Conservation (phyloP, 345 rosid species). For the Punica granatum region DNA sequence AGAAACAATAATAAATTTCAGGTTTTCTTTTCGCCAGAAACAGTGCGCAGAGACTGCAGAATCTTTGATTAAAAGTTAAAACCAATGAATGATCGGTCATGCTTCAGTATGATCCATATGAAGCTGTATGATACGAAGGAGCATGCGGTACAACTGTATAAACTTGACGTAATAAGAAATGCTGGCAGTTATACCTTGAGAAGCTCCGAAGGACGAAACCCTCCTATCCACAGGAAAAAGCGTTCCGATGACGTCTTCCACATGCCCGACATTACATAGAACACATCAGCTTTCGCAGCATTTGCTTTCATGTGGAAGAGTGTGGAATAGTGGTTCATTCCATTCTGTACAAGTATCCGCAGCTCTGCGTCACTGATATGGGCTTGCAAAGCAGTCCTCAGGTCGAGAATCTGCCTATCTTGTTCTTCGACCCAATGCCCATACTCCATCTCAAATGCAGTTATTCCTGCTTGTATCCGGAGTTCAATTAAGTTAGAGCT, state of each 20-base stretch:
- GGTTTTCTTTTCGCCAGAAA: background rate
- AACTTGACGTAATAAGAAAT: background rate
- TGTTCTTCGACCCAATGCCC: constrained; percentile 43
- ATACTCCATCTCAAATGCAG: constrained; percentile 37
- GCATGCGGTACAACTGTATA: too few relatives aligned
- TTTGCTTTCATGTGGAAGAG: constrained; percentile 23
- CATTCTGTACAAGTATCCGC: constrained; percentile 28
- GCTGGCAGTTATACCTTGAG: constrained; percentile 25
- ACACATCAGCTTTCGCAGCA: constrained; percentile 34
- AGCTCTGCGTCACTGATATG: constrained; percentile 33
- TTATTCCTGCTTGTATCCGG: constrained; percentile 3
- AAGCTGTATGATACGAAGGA: too few relatives aligned
- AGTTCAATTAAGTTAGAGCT: background rate
- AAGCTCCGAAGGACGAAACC: constrained; percentile 43
- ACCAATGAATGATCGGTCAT: too few relatives aligned
- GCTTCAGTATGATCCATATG: too few relatives aligned
- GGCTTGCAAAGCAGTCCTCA: constrained; percentile 30
- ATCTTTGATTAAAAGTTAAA: too few relatives aligned
- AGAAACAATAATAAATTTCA: background rate
- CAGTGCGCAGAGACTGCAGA: too few relatives aligned
- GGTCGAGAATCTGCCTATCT: constrained; percentile 28
- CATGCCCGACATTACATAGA: constrained; percentile 42
- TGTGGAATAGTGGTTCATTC: constrained; percentile 31
- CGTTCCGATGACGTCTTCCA: constrained; percentile 47
- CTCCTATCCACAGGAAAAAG: constrained; percentile 51